Evolutionary conservation across 164 flowering plant genomes (phyloP), one percentile per base, ranked within the genome.

Genomic region (Chloranthus sessilifolius): DNA sequence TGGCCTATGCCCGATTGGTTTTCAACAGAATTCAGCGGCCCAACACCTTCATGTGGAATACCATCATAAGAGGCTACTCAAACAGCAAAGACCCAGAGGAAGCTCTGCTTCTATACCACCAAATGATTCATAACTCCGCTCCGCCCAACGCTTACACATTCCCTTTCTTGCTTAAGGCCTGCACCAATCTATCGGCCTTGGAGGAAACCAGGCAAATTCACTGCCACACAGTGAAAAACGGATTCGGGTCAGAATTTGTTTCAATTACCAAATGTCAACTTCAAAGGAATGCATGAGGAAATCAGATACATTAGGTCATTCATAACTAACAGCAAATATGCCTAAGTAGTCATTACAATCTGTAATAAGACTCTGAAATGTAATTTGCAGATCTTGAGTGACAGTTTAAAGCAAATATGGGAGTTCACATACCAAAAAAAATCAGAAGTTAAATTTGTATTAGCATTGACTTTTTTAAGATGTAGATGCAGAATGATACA

Each of bases 11-110:
- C 24, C 19, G 22, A 12, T 22, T 7, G 10, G 47, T 43, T 23
- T 43, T 43, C 27, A 17, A 7, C 1, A 23, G 22, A 20, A 43
- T 43, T 5, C 4, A 43, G 27, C 19, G 9, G 25, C 47, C 47
- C 16, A 43, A 43, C 21, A 5, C 21, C 11, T 43, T 22, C 24
- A 20, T 43, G 24, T 9, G 22, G 19, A 43, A 43, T 43, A n/a
- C 27, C 27, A 43, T 43, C 25, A 43, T 43, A 23, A 43, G 47
- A 43, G 47, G 47, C 22, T 26, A 43, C 22, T 17, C 47, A 12
- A 19, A 7, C 2, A 22, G 47, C 16, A 23, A 20, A 14, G 3
- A 43, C 1, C 47, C 47, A 20, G n/a, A 38, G 19, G n/a, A n/a
- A 17, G 15, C 42, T 4, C 42, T 38, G 15, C n/a, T 7, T 7